Base-by-base conservation (phyloP, 306 rosid genomes). In the Vigna angularis region DNA sequence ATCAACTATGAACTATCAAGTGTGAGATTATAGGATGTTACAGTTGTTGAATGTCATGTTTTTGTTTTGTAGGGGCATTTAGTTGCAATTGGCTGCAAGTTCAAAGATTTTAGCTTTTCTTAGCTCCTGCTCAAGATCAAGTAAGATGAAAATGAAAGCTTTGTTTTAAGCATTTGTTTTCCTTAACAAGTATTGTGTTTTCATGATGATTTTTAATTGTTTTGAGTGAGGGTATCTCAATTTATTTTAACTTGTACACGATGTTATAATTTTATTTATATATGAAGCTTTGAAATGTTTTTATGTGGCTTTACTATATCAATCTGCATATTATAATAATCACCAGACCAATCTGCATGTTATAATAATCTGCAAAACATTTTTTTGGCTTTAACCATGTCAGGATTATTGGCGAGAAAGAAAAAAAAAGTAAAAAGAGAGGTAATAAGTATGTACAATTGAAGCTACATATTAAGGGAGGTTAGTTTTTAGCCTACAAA, bases 1-100 rank as follows among this genome's bases (percentile, higher is more conserved):
- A 18, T 18, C 0, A 18, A 18, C 20, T 18, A 18, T 18, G 20
- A 18, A 18, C 20, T 18, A 18, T 18, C 20, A 18, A 18, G 20
- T 18, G 20, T 18, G 20, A 18, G 20, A 18, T 18, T 18, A 18
- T 18, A 0, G 20, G 20, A 53, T 44, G 75, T 80, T 44, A 45
- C 69, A 18, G 20, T 18, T 18, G 20, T 0, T 42, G 79, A 76
- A 56, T 30, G 44, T 22, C 48, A 45, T 59, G 70, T 20, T 18
- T 80, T 73, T 73, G 15, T 52, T 64, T 62, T 64, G 30, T 40
- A 28, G 50, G 15, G 59, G 50, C 13, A 50, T 68, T 63, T 42
- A n/a, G 22, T 62, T 40, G 59, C 47, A 48, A 18, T 30, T 79
- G 57, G 34, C n/a, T 17, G 24, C n/a, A 72, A 61, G 65, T 70